Percentiles rank a stretch among this genome's conserved stretches.
These are phyloP conservation scores for Fallopia convolvulus DNA, from an alignment of 148 eudicot genomes.

Conservation along the genomic window DNA sequence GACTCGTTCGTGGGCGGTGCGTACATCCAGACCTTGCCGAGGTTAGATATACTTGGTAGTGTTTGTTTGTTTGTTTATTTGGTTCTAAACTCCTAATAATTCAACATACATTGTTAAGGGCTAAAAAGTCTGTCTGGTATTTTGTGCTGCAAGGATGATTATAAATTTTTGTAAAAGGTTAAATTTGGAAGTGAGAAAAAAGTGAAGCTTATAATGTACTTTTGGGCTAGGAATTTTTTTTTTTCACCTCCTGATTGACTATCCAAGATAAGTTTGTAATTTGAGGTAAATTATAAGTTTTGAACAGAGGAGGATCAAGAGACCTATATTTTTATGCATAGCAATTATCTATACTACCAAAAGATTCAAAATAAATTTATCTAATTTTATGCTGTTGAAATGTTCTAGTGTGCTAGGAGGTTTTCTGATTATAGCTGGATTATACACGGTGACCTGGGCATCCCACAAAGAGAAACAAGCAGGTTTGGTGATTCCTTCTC, in stretches of 20 bases:
- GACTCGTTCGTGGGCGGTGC: too few species aligned
- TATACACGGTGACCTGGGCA: conserved; percentile 93
- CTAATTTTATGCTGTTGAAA: neutral
- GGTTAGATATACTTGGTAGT: too few species aligned
- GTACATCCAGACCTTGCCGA: too few species aligned
- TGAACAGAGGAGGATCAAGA: neutral
- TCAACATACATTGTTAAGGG: neutral
- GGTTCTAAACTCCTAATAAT: neutral
- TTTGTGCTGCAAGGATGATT: neutral
- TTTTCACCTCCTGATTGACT: neutral
- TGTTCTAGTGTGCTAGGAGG: conserved; percentile 70
- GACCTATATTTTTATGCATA: neutral
- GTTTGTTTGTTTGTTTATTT: conserved; percentile 10
- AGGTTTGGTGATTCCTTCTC: conserved; percentile 22
- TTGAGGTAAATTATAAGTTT: conserved; percentile 1
- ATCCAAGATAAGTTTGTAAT: neutral
- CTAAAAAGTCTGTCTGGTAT: neutral
- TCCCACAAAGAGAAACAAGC: conserved; percentile 59
- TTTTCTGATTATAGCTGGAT: conserved; percentile 64
- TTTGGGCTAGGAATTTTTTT: neutral
- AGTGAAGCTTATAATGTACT: neutral
- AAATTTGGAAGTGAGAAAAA: neutral
- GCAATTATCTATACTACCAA: neutral
- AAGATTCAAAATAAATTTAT: neutral
- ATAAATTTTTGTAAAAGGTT: neutral